Evolutionary conservation across 495 filamentous ascomycete species (phyloP), one percentile per base, ranked within the genome.

Genomic region (Xylaria scruposa): DNA sequence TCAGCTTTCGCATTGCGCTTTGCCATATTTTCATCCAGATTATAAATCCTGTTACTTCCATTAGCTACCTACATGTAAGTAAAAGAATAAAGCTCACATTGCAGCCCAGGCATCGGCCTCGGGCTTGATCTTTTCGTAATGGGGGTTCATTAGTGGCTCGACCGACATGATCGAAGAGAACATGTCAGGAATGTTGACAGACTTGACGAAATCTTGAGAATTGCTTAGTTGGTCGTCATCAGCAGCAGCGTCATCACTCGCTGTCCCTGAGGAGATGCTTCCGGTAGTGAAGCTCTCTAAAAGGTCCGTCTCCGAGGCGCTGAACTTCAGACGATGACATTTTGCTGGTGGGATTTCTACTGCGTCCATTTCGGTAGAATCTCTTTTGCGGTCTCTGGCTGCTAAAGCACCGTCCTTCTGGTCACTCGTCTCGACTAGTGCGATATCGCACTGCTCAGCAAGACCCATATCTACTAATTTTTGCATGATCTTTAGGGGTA

Each of bases 131-230:
- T 59, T 59, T 13, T 31, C 21, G 40, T 68, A 68, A 33, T 68
- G 33, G 10, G 67, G 36, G 21, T 68, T 68, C 0, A 68, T 46
- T 1, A 46, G 6, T 4, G 67, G 67, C 3, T 68, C 38, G 19
- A 46, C 17, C 3, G 67, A 59, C 67, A 68, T 68, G 29, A 68
- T 68, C 2, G 67, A 68, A 29, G 67, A 68, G 29, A 68, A 68
- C 42, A 68, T 29, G 53, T 68, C 67, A 13, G 67, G 67, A 9
- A 68, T 31, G 6, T 44, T 56, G 47, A 67, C 65, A 9, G 31
- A 42, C 64, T 36, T 67, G 1, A 29, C 38, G 26, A 31, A 15
- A 21, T 26, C 26, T 21, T 42, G 29, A 21, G 26, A 26, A 29
- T 54, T 15, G 24, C 8, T 6, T 15, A 15, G 12, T 54, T 26